These are phyloP conservation scores for Eucommia ulmoides DNA, from an alignment of 257 asterid species.

Conservation along the genomic window DNA sequence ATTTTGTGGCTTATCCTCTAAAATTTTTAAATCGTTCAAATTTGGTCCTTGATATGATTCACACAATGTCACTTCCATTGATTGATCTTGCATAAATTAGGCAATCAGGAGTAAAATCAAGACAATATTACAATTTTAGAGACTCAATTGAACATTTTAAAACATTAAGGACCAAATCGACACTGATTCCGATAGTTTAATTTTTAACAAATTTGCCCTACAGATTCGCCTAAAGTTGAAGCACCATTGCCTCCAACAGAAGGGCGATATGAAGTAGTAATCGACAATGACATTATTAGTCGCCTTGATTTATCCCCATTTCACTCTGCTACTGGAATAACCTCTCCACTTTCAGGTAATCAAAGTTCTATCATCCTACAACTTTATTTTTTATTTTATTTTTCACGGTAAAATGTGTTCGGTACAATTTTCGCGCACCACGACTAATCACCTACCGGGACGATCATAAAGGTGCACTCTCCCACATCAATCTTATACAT, in stretches of 20 bases:
- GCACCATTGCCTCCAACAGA: conserved; percentile 67
- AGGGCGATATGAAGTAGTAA: conserved; percentile 59
- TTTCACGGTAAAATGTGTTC: no score
- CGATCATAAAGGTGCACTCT: no score
- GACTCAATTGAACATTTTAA: not conserved
- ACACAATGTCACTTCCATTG: not conserved
- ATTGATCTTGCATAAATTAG: not conserved
- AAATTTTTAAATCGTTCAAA: no score
- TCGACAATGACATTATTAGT: conserved; percentile 42
- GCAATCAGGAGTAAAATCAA: not conserved
- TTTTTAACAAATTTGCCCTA: not conserved
- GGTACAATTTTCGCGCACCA: no score
- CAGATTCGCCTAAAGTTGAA: conserved; percentile 35
- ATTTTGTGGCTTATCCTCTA: not conserved
- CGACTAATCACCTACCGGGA: no score
- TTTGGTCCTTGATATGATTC: not conserved
- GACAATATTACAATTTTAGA: not conserved
- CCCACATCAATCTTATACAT: no score
- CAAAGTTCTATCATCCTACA: no score
- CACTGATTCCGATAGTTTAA: not conserved
- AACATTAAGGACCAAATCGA: not conserved
- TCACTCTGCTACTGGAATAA: conserved; percentile 38
- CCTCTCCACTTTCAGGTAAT: conserved; percentile 36
- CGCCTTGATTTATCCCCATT: conserved; percentile 53
- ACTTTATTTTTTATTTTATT: no score